phyloP scores from a whole-genome alignment of 331 rosid species.

The Cydonia oblonga region DNA sequence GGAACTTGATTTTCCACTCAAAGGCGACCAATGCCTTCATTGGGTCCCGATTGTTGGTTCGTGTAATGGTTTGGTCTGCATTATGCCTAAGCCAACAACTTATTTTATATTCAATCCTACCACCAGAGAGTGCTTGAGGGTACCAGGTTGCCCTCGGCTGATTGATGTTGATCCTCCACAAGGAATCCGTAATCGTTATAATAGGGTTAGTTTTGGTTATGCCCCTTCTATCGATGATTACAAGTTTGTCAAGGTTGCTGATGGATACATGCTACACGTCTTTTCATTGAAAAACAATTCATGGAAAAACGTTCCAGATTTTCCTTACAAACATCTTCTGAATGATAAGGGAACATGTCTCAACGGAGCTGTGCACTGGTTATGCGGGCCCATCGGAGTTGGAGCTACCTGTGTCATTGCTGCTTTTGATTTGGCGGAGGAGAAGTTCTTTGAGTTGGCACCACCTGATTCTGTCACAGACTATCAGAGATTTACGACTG shows the following conservation, averaged over 20 bases:
- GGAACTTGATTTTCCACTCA: slow-evolving; percentile 1
- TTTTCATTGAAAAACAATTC: slow-evolving; percentile 1
- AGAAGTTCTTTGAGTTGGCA: not conserved
- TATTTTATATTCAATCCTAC: slow-evolving; percentile 4
- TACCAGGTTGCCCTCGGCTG: slow-evolving; percentile 1
- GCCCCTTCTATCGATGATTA: not conserved
- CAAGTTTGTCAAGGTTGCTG: not conserved
- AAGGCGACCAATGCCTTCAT: not conserved
- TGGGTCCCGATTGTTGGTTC: not conserved
- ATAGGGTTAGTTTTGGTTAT: not conserved
- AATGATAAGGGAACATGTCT: not conserved
- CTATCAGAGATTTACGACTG: not conserved
- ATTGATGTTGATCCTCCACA: not conserved
- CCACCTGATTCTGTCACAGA: not conserved
- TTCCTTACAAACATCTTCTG: not conserved
- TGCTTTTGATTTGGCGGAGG: slow-evolving; percentile 1
- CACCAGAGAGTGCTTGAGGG: not conserved
- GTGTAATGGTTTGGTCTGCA: slow-evolving; percentile 13
- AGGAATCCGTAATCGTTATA: not conserved
- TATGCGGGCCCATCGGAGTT: not conserved
- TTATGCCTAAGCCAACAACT: not conserved
- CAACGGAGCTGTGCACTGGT: slow-evolving; percentile 5
- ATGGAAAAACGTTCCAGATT: not conserved
- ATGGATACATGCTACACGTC: not conserved
- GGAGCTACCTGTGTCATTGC: not conserved